phyloP scores from a whole-genome alignment of 2,329 filamentous ascomycete species.

The Calonectria ilicicola region DNA sequence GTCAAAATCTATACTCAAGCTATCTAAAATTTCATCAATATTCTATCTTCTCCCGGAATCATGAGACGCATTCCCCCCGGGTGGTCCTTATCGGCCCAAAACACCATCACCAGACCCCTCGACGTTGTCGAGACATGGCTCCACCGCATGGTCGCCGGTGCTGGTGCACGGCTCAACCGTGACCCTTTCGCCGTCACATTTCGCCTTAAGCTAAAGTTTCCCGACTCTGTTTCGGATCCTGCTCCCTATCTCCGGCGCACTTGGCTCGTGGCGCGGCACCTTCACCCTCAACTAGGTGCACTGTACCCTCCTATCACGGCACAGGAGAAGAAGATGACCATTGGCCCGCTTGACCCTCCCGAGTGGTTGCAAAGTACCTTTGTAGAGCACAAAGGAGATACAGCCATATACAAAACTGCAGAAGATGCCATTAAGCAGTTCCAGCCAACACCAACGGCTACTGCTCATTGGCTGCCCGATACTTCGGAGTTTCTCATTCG shows the following conservation, averaged over 20 bases:
- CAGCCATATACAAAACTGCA: background rate
- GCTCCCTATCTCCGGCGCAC: background rate
- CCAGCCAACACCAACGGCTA: background rate
- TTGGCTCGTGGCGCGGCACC: background rate
- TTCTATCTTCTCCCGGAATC: background rate
- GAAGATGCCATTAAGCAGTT: background rate
- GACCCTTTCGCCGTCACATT: slow-evolving; percentile 4
- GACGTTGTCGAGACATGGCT: slow-evolving; percentile 13
- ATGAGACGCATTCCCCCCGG: background rate
- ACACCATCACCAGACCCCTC: slow-evolving; percentile 9
- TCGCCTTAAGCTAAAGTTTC: slow-evolving; percentile 3
- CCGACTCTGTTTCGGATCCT: background rate
- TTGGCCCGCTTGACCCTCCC: background rate
- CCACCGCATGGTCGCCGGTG: slow-evolving; percentile 13
- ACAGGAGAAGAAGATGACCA: background rate
- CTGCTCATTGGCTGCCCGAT: background rate
- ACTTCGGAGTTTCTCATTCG: slow-evolving; percentile 5
- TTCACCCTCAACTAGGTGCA: slow-evolving; percentile 2
- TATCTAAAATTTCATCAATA: background rate
- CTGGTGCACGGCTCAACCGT: slow-evolving; percentile 5
- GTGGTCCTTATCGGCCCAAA: background rate
- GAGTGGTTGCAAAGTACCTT: slow-evolving; percentile 1
- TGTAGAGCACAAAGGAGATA: background rate
- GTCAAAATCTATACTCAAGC: background rate
- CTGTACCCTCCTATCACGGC: background rate